These are phyloP conservation scores for Cryptosporidium canis DNA, from an alignment of 169 alveolate species.

Conservation along the genomic window DNA sequence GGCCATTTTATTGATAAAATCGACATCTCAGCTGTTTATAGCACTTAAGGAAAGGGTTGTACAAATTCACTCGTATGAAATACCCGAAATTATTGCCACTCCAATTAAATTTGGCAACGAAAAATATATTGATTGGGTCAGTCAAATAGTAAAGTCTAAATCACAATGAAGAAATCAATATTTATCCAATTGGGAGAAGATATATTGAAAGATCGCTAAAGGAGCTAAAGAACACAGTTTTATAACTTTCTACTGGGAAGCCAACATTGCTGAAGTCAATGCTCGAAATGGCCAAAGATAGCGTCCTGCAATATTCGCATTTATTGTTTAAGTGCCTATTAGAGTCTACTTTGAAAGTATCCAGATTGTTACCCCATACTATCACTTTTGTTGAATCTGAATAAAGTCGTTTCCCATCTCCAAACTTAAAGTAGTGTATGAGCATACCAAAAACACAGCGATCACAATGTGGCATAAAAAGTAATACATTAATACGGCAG, in stretches of 20 bases:
- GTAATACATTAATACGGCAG: background rate
- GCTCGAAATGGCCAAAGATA: background rate
- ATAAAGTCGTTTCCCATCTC: conserved; percentile 21
- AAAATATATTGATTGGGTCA: conserved; percentile 35
- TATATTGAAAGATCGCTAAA: conserved; percentile 50
- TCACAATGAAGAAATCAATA: background rate
- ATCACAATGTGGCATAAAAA: conserved; percentile 70
- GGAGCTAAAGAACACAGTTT: conserved; percentile 6
- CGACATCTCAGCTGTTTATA: background rate
- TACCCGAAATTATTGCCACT: conserved; percentile 64
- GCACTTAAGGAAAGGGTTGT: background rate
- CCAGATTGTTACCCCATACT: conserved; percentile 65
- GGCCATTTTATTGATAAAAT: conserved; percentile 22
- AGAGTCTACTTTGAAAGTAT: conserved; percentile 19
- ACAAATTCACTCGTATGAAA: conserved; percentile 36
- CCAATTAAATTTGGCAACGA: conserved; percentile 5
- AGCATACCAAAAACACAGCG: conserved; percentile 70
- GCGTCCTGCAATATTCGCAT: conserved; percentile 39
- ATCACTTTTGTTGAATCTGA: conserved; percentile 8
- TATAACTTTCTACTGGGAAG: background rate
- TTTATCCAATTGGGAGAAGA: background rate
- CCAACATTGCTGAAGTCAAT: background rate
- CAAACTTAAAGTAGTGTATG: conserved; percentile 16
- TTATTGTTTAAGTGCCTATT: conserved; percentile 3
- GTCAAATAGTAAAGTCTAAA: background rate